A percentile compares a stretch with the other conserved stretches of the same genome.
Evolutionary conservation across 106 monocot species (phyloP).

Genomic region (Cymbidium sinense): DNA sequence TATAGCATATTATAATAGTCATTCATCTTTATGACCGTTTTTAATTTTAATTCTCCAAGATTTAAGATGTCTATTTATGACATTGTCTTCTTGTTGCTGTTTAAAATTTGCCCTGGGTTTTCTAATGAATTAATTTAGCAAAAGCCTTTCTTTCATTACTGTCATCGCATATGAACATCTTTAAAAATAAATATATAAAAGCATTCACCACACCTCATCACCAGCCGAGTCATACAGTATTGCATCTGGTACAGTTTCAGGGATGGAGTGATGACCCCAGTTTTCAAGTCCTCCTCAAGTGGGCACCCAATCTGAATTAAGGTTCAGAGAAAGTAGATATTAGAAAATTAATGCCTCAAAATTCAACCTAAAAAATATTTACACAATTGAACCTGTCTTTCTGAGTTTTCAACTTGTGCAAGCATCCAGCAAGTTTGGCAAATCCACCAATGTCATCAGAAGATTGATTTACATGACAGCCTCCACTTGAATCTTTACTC

Average conservation of each 20-base stretch:
- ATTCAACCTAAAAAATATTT: not conserved
- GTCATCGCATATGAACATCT: not conserved
- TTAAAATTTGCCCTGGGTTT: too few species aligned
- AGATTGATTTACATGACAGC: not conserved
- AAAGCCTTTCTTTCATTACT: not conserved
- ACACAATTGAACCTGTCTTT: constrained; percentile 58
- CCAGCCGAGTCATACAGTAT: constrained; percentile 87
- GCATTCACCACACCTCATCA: constrained; percentile 48
- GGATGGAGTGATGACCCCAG: constrained; percentile 84
- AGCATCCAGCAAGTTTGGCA: constrained; percentile 85
- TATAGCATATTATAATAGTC: too few species aligned
- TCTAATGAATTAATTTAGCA: not conserved
- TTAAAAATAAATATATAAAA: not conserved
- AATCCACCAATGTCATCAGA: constrained; percentile 76
- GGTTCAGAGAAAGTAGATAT: constrained; percentile 1
- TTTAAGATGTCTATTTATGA: too few species aligned
- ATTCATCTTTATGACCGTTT: too few species aligned
- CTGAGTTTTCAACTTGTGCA: constrained; percentile 47
- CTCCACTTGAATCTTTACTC: constrained; percentile 8
- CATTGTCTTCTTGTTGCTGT: too few species aligned
- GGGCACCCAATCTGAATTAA: constrained; percentile 68
- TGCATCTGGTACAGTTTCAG: constrained; percentile 71
- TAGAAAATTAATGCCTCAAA: not conserved
- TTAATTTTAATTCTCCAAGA: too few species aligned
- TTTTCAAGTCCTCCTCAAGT: constrained; percentile 83